Evolutionary conservation across 2,329 filamentous ascomycete species (phyloP).

Genomic region (Remersonia thermophila): DNA sequence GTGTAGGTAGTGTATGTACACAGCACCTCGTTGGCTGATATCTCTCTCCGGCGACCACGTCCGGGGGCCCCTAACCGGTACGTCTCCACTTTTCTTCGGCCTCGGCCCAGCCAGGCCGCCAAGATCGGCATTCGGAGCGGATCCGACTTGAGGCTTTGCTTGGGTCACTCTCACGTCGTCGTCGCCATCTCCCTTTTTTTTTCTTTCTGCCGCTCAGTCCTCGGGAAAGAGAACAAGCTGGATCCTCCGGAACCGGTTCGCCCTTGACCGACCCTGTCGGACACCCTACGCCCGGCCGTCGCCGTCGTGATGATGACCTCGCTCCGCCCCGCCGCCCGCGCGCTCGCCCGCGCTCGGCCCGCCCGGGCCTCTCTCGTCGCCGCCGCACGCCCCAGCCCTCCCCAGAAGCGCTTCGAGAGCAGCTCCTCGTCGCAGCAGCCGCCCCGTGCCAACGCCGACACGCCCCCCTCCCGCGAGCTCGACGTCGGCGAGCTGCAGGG

Average conservation of each 20-base stretch:
- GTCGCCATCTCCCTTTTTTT: conserved; percentile 1
- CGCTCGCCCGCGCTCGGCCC: conserved; percentile 1
- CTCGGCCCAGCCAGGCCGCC: conserved; percentile 10
- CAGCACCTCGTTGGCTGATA: too few relatives aligned
- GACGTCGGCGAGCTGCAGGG: conserved; percentile 80
- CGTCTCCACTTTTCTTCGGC: conserved; percentile 7
- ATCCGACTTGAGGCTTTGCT: too few relatives aligned
- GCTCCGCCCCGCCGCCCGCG: conserved; percentile 8
- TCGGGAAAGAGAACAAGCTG: too few relatives aligned
- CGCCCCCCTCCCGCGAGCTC: conserved; percentile 40
- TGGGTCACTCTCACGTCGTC: too few relatives aligned
- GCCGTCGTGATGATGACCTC: too few relatives aligned
- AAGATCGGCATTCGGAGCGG: conserved; percentile 3
- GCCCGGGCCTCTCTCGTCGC: conserved; percentile 7
- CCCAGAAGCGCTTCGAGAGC: conserved; percentile 8
- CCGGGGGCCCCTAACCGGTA: too few relatives aligned
- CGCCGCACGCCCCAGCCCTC: conserved; percentile 3
- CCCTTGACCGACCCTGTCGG: too few relatives aligned
- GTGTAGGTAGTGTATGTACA: too few relatives aligned
- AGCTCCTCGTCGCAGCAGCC: conserved; percentile 8
- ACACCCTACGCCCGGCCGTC: too few relatives aligned
- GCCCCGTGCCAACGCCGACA: too few relatives aligned
- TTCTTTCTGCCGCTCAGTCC: background rate
- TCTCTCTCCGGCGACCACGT: too few relatives aligned
- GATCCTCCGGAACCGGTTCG: too few relatives aligned